Evolutionary conservation across 116 monocot genomes (phyloP).

Genomic region (Iris pallida): DNA sequence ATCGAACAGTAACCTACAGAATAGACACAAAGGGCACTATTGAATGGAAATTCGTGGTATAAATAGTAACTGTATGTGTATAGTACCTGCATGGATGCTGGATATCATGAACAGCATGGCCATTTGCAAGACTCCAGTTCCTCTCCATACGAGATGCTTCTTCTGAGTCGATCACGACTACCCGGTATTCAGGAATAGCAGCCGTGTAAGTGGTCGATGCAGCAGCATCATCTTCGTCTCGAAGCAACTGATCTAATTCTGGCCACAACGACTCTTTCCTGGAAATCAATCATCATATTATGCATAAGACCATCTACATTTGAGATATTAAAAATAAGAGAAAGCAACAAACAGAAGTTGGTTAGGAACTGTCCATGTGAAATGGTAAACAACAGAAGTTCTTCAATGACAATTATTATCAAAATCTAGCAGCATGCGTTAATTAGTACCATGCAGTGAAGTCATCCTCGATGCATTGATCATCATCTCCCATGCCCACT

Average conservation of each 20-base stretch:
- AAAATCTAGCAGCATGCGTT: neutral
- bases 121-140: conserved; percentile 69
- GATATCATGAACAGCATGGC: conserved; percentile 63
- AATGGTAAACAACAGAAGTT: neutral
- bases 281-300: conserved; percentile 6
- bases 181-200: conserved; percentile 71
- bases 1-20: neutral
- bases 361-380: too few relatives aligned
- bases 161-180: conserved; percentile 44
- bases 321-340: neutral
- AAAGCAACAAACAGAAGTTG: conserved; percentile 2
- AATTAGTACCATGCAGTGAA: conserved; percentile 66
- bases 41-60: neutral
- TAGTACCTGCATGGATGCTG: conserved; percentile 82
- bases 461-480: conserved; percentile 95
- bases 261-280: conserved; percentile 87
- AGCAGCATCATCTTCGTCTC: conserved; percentile 56
- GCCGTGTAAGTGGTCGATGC: conserved; percentile 64
- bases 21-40: too few relatives aligned
- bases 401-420: neutral
- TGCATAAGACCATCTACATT: neutral
- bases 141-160: conserved; percentile 39
- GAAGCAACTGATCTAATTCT: conserved; percentile 68
- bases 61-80: too few relatives aligned
- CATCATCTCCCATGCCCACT: conserved; percentile 91